Base-by-base conservation (phyloP, 1,284 basidiomycete species). In the Porogramme epimiltina region DNA sequence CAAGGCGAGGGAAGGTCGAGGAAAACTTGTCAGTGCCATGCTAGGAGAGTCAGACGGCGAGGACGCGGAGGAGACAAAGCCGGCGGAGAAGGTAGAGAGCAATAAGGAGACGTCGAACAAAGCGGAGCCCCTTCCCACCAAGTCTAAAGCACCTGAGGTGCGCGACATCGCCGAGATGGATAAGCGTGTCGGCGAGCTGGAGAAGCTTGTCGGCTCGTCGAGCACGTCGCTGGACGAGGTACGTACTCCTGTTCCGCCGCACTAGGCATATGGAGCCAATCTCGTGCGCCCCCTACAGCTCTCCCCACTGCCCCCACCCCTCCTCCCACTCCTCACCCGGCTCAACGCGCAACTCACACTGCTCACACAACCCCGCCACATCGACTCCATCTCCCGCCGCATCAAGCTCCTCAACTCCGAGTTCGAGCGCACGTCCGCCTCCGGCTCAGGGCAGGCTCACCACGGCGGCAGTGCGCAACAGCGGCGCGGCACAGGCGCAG, bases 371-470 rank as follows among this genome's bases (percentile, higher is more conserved):
- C 96, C 97, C 0, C 86, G 95, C 5, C 95, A 99, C 67, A 87
- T 99, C 34, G 96, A 99, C 69, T 90, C 93, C n/a, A 91, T 98
- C 58, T 94, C 94, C 1, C 84, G 95, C 16, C 87, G 96, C 8
- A 84, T 98, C 59, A 99, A 98, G 65, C 77, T 98, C 9, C 83
- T 98, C 16, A 80, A 96, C 8, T 89, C 93, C 0, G 96, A 99
- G 68, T 82, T 99, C 49, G 96, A 98, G 54, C 85, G 95, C 18
- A 84, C 88, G 1, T 86, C 89, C 47, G 79, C 80, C 42, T 64
- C 55, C 4, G 73, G 76, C 45, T 73, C 77, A 56, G 68, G 78
- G 51, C 68, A 77, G 54, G 46, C 49, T 3, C 52, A 52, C 41
- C 65, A 71, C 24, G 71, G 72, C 52, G 9, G 9, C 28, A 8